Evolutionary conservation across 2,329 filamentous ascomycete species (phyloP), one percentile per base, ranked within the genome.

Genomic region (Penicillium sp.): DNA sequence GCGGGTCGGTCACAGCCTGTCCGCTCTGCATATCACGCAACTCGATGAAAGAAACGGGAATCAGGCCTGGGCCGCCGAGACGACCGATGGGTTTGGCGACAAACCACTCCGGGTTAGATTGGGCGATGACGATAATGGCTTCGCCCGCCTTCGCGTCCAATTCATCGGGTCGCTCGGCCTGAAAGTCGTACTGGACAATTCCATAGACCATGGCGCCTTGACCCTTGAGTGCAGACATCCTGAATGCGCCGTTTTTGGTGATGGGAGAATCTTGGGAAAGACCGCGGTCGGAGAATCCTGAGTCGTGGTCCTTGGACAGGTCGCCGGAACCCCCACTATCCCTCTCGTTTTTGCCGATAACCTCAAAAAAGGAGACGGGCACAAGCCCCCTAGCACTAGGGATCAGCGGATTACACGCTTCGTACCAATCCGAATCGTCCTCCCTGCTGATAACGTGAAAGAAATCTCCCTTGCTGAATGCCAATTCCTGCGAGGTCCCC

Each of bases 71-170:
- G 1, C 94, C 94, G 43, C 94, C 94, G n/a, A 99, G 82, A 64
- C 94, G 85, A 62, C 93, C 93, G 73, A 99, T 99, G n/a, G 94
- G 94, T 77, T 99, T 99, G 50, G 94, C 94, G 61, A 99, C 93
- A 71, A 97, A 97, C 94, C 94, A 99, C 76, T 99, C 94, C 6
- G 93, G 91, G 70, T 97, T 97, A 7, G 93, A 97, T 75, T 97
- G 94, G 45, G 94, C 94, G 72, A 97, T 97, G 54, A 99, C 93
- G 64, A 99, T 97, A 71, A 99, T 97, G 53, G 93, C 91, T 77
- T 99, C 94, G 57, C 93, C 93, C 47, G 91, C 89, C 75, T 96
- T 95, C 49, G 94, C 94, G 66, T 97, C 93, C 58, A 99, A 78
- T 77, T 99, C 94, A 74, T 99, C 94, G n/a, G 92, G 90, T 57